A percentile compares a stretch with the other conserved stretches of the same genome.
Conservation (phyloP, 1,284 basidiomycete species). For the Ceratobasidium papillatum region DNA sequence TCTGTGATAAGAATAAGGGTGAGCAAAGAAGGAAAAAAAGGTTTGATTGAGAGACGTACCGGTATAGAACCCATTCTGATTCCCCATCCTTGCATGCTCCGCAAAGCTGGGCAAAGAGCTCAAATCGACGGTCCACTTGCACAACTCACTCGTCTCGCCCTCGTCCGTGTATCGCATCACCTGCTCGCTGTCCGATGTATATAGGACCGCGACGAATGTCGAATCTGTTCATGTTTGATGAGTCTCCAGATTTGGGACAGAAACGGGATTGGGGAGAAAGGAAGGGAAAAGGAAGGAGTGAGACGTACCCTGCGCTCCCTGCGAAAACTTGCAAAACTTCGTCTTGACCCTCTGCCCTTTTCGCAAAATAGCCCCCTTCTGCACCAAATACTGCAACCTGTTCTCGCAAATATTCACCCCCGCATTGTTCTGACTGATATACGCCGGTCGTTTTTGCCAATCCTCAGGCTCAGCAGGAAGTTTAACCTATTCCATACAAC, state of each 20-base stretch:
- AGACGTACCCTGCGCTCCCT: slow-evolving; percentile 44
- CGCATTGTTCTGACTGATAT: slow-evolving; percentile 77
- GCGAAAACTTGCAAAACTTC: slow-evolving; percentile 62
- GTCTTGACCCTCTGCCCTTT: slow-evolving; percentile 84
- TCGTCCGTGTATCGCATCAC: slow-evolving; percentile 84
- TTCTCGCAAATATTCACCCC: slow-evolving; percentile 81
- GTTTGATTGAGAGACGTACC: slow-evolving; percentile 56
- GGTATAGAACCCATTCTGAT: slow-evolving; percentile 74
- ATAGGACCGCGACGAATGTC: slow-evolving; percentile 78
- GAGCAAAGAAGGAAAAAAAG: slow-evolving; percentile 5
- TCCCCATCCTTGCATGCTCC: slow-evolving; percentile 59
- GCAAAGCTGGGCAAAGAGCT: slow-evolving; percentile 77
- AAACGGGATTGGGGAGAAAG: background rate
- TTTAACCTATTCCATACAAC: slow-evolving; percentile 65
- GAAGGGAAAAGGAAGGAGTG: background rate
- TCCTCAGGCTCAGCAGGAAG: slow-evolving; percentile 82
- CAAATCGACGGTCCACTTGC: slow-evolving; percentile 86
- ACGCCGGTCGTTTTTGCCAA: slow-evolving; percentile 79
- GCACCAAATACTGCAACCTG: slow-evolving; percentile 79
- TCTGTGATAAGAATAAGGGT: slow-evolving; percentile 64
- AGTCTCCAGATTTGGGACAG: slow-evolving; percentile 14
- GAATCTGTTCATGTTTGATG: slow-evolving; percentile 61
- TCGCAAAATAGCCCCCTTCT: slow-evolving; percentile 79
- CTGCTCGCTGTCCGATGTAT: slow-evolving; percentile 74
- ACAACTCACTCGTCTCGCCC: slow-evolving; percentile 75